phyloP scores from a whole-genome alignment of 129 eudicot genomes.

The Ambrosia trifida region DNA sequence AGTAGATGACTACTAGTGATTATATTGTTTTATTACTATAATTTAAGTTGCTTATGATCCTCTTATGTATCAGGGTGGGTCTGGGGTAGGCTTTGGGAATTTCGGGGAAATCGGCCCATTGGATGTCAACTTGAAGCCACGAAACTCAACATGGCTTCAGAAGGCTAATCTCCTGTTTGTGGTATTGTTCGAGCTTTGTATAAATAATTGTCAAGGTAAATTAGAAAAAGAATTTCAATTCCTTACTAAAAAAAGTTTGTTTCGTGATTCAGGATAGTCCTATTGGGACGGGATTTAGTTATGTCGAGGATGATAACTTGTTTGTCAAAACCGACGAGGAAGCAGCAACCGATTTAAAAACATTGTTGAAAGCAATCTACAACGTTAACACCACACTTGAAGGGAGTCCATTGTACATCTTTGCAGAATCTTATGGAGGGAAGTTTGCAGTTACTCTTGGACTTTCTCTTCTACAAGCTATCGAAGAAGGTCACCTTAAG shows the following conservation, averaged over 20 bases:
- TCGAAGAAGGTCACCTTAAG: constrained; percentile 31
- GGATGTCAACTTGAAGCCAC: constrained; percentile 49
- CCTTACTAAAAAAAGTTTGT: neutral
- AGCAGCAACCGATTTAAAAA: constrained; percentile 48
- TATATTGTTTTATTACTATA: neutral
- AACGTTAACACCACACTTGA: constrained; percentile 28
- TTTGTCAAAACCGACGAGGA: constrained; percentile 47
- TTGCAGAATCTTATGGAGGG: constrained; percentile 62
- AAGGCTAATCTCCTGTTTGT: constrained; percentile 64
- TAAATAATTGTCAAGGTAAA: no score
- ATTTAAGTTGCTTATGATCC: neutral
- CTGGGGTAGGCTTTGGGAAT: constrained; percentile 70
- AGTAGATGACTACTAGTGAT: neutral
- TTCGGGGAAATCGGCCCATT: constrained; percentile 59
- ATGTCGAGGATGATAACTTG: constrained; percentile 38
- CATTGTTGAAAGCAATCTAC: constrained; percentile 39
- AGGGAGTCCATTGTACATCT: constrained; percentile 42
- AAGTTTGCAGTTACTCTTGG: constrained; percentile 55
- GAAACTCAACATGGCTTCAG: constrained; percentile 61
- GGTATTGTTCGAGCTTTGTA: constrained; percentile 30
- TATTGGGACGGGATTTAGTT: constrained; percentile 55
- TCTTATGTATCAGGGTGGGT: constrained; percentile 37
- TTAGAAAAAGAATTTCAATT: neutral
- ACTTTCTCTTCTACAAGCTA: constrained; percentile 35
- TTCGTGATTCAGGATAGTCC: constrained; percentile 45